Evolutionary conservation across 768 basidiomycete species (phyloP), one percentile per base, ranked within the genome.

Genomic region (Leccinum broughii): DNA sequence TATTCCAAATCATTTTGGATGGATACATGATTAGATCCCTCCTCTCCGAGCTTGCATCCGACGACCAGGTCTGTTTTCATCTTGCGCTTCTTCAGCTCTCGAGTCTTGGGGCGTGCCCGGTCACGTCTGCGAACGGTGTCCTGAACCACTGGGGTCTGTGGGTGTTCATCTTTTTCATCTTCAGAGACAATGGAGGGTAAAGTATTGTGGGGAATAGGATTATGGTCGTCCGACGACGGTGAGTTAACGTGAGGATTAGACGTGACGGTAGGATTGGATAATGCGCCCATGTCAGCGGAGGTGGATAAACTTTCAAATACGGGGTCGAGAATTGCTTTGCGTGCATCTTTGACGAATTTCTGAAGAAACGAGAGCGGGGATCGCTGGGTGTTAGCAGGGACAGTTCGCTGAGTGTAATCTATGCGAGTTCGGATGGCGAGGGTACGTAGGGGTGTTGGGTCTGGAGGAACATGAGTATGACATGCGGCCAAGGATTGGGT

Each of bases 331-430:
- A 89, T 81, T 14, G 76, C 70, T 30, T 72, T 73, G 44, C 83
- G 78, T 0, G 84, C 81, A 20, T 76, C 72, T 67, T 81, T 81
- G 58, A 90, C 85, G 65, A 87, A 75, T 54, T 75, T 73, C 69
- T 88, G 87, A 3, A 87, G 81, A 37, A 80, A 72, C 22, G 85
- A 86, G 28, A 82, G 79, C 1, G 76, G 75, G 0, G 80, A 77
- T 15, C 70, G 76, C 58, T 83, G 83, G 20, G 66, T 74, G 11
- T 66, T 59, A 51, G 75, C 74, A 1, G 82, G 83, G 32, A 70
- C 72, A 28, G 68, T 71, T 58, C 77, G 77, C 46, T 77, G 73
- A 0, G 72, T 71, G 30, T 80, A 73, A 9, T 77, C 37, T 56
- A 71, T 59, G 72, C 75, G 53, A 78, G 75, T 73, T 17, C 72